Evolutionary conservation across 202 grass and related monocot genomes (phyloP), one percentile per base, ranked within the genome.

Genomic region (Schoenoplectus triqueter): DNA sequence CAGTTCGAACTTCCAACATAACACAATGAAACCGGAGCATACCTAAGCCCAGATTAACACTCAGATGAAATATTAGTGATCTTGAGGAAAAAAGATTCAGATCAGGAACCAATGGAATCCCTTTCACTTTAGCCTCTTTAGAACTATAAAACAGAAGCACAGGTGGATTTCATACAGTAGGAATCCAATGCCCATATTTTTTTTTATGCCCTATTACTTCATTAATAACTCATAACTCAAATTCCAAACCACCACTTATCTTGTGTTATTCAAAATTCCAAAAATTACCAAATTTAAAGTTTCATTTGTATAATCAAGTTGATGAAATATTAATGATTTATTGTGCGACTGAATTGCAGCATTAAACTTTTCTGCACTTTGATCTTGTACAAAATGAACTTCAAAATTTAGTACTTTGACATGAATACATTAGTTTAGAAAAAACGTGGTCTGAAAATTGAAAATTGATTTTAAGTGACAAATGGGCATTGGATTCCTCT

Each of bases 231-330:
- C 20, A 75, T 39, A 52, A 13, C 13, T 40, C 73, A 77, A 39
- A 77, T 77, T 39, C 73, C 73, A 77, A 76, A 59, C 21, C 7
- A 77, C 52, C 50, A 77, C 9, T 77, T 51, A 59, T 57, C 10
- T 50, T 4, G 19, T 73, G 7, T 73, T 21, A 50, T 20, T 73
- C 46, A 73, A 51, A n/a, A 31, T 31, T 31, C 31, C 2, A 55
- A 6, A 77, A 77, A 56, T 41, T 21, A 14, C 50, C 54, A 15
- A 52, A 22, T 52, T 8, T 52, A 31, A 9, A 56, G 50, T 39
- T 76, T 10, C 55, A 10, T 54, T 56, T 54, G 48, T 54, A 76
- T 14, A 22, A 76, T 15, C 49, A 31, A 76, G 11, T 7, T 6
- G 72, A 1, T 55, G 21, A 52, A 74, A 52, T 54, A 54, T 74